phyloP scores from a whole-genome alignment of 192 early-diverging fungal genomes.

The Backusella tarrabulga region DNA sequence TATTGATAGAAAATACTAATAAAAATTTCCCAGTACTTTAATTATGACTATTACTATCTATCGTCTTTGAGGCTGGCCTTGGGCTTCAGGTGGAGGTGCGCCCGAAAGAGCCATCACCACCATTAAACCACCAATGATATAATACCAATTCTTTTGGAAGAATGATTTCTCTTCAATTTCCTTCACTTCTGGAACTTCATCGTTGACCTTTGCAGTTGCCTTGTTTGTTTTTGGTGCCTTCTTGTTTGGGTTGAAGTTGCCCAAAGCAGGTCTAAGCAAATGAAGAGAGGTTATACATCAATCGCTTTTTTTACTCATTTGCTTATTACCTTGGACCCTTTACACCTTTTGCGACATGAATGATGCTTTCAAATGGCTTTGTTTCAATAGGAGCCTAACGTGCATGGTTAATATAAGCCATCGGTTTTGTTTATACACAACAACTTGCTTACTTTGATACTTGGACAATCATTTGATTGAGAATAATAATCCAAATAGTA shows the following conservation, averaged over 20 bases:
- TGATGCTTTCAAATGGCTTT: constrained; percentile 13
- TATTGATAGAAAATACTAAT: background rate
- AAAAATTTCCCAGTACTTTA: background rate
- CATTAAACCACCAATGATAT: constrained; percentile 5
- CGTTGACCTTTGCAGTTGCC: background rate
- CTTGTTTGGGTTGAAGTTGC: constrained; percentile 11
- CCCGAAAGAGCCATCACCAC: background rate
- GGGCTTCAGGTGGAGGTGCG: background rate
- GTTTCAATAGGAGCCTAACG: constrained; percentile 3
- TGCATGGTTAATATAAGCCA: background rate
- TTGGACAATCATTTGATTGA: constrained; percentile 12
- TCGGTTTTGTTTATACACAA: background rate
- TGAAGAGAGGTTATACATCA: background rate
- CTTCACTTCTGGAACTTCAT: constrained; percentile 12
- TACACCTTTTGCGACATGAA: constrained; percentile 3
- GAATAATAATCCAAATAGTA: constrained; percentile 32
- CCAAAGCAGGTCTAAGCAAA: constrained; percentile 15
- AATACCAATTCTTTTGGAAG: constrained; percentile 38
- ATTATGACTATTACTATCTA: background rate
- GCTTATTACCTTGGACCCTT: constrained; percentile 14
- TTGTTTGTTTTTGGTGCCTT: background rate
- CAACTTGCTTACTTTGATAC: constrained; percentile 7
- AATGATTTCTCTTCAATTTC: constrained; percentile 33
- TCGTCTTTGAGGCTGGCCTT: background rate
- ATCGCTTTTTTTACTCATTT: background rate